phyloP scores from a whole-genome alignment of 176 grass and related monocot species.

The Carex littledalei region DNA sequence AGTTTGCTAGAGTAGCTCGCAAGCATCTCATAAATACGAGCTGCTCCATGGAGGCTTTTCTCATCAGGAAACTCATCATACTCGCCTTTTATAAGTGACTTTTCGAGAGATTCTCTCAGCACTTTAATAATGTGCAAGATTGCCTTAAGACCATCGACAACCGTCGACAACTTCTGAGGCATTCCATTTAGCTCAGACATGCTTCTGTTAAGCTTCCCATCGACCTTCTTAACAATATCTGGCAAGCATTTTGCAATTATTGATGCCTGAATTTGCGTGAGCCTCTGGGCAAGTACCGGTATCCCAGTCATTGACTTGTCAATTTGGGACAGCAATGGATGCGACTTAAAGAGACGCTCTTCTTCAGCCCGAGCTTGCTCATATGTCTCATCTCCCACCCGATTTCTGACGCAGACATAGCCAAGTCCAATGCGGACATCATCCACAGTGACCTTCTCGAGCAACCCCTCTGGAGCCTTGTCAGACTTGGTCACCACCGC shows the following conservation, averaged over 20 bases:
- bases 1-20: background rate
- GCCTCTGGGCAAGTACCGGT: slow-evolving; percentile 7
- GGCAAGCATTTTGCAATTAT: slow-evolving; percentile 23
- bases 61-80: slow-evolving; percentile 33
- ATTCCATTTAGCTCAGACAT: slow-evolving; percentile 10
- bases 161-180: slow-evolving; percentile 8
- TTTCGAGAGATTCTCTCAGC: slow-evolving; percentile 7
- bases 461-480: slow-evolving; percentile 24
- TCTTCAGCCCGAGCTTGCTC: slow-evolving; percentile 23
- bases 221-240: slow-evolving; percentile 28
- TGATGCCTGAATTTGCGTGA: slow-evolving; percentile 20
- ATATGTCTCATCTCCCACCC: slow-evolving; percentile 22
- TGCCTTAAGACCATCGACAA: background rate
- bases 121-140: slow-evolving; percentile 11
- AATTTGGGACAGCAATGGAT: slow-evolving; percentile 14
- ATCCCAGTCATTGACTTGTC: slow-evolving; percentile 32
- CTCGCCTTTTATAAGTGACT: slow-evolving; percentile 23
- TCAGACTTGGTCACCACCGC: slow-evolving; percentile 29
- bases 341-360: background rate
- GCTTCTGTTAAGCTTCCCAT: slow-evolving; percentile 19
- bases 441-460: slow-evolving; percentile 30
- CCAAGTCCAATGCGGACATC: slow-evolving; percentile 31
- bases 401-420: slow-evolving; percentile 31
- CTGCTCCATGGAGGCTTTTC: background rate
- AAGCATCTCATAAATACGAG: slow-evolving; percentile 8